These are phyloP conservation scores for Globisporangium cylindrosporum DNA, from an alignment of 352 stramenopile species.

Conservation along the genomic window DNA sequence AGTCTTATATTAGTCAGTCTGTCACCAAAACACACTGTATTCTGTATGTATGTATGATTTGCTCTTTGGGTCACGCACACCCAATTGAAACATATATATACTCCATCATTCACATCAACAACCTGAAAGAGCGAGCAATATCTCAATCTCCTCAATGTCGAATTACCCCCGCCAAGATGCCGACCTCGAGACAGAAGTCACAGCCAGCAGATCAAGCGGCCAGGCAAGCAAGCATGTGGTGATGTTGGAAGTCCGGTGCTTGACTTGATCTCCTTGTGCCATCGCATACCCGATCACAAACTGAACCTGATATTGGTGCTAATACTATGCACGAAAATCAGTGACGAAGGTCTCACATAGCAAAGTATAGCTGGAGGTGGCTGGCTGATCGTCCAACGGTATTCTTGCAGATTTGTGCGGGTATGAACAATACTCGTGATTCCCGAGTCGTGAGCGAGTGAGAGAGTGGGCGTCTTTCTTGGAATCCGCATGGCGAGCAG, in stretches of 20 bases:
- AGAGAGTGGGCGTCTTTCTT: background rate
- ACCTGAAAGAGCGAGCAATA: background rate
- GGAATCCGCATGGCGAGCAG: background rate
- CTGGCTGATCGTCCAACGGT: no score
- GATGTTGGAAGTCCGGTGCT: no score
- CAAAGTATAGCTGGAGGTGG: no score
- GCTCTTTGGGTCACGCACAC: background rate
- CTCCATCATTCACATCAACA: background rate
- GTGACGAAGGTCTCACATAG: no score
- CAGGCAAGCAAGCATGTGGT: no score
- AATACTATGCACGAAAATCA: no score
- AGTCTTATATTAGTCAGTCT: background rate
- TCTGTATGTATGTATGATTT: background rate
- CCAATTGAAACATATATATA: slow-evolving; percentile 1
- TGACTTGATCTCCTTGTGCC: no score
- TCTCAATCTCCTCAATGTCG: background rate
- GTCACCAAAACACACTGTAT: background rate
- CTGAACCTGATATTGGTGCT: no score
- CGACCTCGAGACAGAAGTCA: background rate
- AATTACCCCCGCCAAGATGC: background rate
- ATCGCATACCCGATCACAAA: no score
- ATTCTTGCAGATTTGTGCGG: no score
- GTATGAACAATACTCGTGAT: no score
- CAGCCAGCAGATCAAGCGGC: no score
- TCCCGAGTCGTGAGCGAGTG: background rate